A percentile compares a stretch with the other conserved stretches of the same genome.
Conservation (phyloP, 2,329 filamentous ascomycete genomes). For the Alternaria conjuncta region DNA sequence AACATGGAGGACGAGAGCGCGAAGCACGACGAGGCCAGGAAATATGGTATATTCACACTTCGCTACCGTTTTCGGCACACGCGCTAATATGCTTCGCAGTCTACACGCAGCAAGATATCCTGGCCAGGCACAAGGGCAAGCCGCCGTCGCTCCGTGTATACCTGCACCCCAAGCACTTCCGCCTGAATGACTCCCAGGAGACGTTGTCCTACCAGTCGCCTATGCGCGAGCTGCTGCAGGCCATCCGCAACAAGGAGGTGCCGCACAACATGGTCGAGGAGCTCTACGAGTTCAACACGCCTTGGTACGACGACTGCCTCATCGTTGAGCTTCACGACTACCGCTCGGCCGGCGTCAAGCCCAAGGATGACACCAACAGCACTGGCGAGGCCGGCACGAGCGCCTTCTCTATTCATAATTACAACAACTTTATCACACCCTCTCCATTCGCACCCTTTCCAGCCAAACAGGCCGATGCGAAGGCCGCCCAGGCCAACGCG, state of each 20-base stretch:
- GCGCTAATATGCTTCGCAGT: slow-evolving; percentile 57
- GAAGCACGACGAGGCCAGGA: slow-evolving; percentile 37
- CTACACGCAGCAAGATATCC: slow-evolving; percentile 75
- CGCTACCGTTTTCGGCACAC: not conserved
- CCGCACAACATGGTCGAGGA: slow-evolving; percentile 89
- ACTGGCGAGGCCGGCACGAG: slow-evolving; percentile 66
- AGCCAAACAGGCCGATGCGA: slow-evolving; percentile 32
- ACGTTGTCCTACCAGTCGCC: slow-evolving; percentile 92
- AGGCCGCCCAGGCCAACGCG: slow-evolving; percentile 30
- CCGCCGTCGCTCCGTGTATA: slow-evolving; percentile 87
- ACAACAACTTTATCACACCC: slow-evolving; percentile 87
- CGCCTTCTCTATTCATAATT: slow-evolving; percentile 89
- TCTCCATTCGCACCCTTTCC: slow-evolving; percentile 82
- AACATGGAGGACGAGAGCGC: slow-evolving; percentile 37
- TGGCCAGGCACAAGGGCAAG: slow-evolving; percentile 76
- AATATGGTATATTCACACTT: slow-evolving; percentile 34
- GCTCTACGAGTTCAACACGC: slow-evolving; percentile 72
- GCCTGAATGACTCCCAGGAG: slow-evolving; percentile 86
- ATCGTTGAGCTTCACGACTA: slow-evolving; percentile 96
- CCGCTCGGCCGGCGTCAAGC: slow-evolving; percentile 68
- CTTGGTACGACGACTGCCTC: slow-evolving; percentile 89
- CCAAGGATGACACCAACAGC: slow-evolving; percentile 55
- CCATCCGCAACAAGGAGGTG: slow-evolving; percentile 76
- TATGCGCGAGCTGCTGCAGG: slow-evolving; percentile 82
- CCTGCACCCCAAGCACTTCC: slow-evolving; percentile 81